phyloP scores from a whole-genome alignment of 306 rosid genomes.

The Cicer yamashitae region DNA sequence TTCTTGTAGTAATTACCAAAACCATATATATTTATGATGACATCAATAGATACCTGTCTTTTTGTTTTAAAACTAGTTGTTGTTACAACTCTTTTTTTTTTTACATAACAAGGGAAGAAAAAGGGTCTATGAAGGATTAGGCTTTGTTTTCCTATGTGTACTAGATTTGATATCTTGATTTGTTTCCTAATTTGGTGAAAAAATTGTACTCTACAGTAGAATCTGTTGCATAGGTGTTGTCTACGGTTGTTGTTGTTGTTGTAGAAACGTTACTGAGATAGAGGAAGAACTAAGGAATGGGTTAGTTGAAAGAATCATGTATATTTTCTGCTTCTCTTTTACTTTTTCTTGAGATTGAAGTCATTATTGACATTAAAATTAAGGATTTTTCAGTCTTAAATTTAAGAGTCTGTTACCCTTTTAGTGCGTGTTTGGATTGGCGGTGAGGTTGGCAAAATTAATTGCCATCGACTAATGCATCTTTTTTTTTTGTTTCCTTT shows the following conservation, averaged over 20 bases:
- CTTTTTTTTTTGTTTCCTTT: background rate
- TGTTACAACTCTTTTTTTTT: slow-evolving; percentile 9
- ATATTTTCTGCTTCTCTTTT: slow-evolving; percentile 31
- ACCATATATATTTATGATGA: slow-evolving; percentile 32
- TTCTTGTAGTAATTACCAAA: background rate
- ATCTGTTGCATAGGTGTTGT: slow-evolving; percentile 32
- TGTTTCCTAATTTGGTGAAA: slow-evolving; percentile 30
- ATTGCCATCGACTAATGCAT: background rate
- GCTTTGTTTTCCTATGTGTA: slow-evolving; percentile 26
- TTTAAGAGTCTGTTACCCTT: too few species aligned
- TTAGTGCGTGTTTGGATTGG: too few species aligned
- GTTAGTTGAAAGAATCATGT: slow-evolving; percentile 26
- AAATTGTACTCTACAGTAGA: slow-evolving; percentile 19
- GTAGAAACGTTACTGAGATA: too few species aligned
- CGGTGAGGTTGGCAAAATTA: too few species aligned
- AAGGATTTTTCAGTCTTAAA: background rate
- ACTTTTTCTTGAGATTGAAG: slow-evolving; percentile 38
- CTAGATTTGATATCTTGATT: slow-evolving; percentile 24
- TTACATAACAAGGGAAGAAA: background rate
- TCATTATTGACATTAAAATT: background rate
- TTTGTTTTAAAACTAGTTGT: slow-evolving; percentile 1
- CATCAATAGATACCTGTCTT: slow-evolving; percentile 43
- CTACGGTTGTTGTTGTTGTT: too few species aligned
- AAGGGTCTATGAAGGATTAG: slow-evolving; percentile 26
- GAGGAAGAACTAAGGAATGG: slow-evolving; percentile 11